Base-by-base conservation (phyloP, 2,329 filamentous ascomycete species). In the Didymella pomorum region DNA sequence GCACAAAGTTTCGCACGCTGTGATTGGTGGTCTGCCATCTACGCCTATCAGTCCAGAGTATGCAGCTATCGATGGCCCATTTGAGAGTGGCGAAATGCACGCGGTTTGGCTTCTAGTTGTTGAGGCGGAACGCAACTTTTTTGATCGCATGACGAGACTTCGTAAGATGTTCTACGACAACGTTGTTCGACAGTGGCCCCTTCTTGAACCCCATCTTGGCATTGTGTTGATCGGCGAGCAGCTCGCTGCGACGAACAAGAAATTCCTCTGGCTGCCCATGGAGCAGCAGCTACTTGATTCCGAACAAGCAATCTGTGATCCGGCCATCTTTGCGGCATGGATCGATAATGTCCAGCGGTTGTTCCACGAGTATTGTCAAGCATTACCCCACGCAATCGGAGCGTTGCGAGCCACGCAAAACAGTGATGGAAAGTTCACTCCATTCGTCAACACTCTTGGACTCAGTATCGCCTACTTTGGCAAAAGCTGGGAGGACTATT, bases 401-500 rank as follows among this genome's bases (percentile, higher is more conserved):
- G 70, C 71, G 7, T 43, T 75, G 14, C 64, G 64, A 21, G 58
- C 65, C 16, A 70, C 68, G 0, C 62, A 66, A 25, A 64, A 18
- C 3, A 52, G 42, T 25, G 70, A 73, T 42, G 21, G 55, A 1
- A 71, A 65, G 9, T 75, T 75, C 46, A 33, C 54, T 0, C 63
- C 66, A 1, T 73, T 70, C 33, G 54, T 74, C 35, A 66, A 64
- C 16, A 69, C 68, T 1, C 56, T 74, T 9, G 70, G 68, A 37
- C 53, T 75, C 18, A 70, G 65, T 33, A 57, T 66, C 10, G 57
- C 61, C 6, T 71, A 65, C 47, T 66, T 63, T 54, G 67, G 65
- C 4, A 73, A 65, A 52, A 60, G 56, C n/a, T 73, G 71, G 70
- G 64, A 71, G 53, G 68, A 74, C 18, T 71, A 69, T 49, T 41